phyloP scores from a whole-genome alignment of 176 grass and related monocot genomes.

The Aegilops speltoides region DNA sequence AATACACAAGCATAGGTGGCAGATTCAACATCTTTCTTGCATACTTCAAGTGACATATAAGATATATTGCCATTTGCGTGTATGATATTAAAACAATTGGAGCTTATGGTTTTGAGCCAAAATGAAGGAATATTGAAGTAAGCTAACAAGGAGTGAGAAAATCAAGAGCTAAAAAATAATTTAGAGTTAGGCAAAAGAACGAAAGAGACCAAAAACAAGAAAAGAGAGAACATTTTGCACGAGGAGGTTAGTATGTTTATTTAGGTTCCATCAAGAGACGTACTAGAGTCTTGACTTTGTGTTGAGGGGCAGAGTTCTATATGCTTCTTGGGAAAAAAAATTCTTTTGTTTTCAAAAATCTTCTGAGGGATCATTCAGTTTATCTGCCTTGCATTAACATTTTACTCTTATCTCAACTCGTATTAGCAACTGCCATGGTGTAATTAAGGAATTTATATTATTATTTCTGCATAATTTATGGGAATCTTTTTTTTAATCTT shows the following conservation, averaged over 20 bases:
- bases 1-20: not conserved
- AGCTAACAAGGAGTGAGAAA: not conserved
- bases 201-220: not conserved
- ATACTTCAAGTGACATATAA: not conserved
- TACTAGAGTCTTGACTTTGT: not conserved
- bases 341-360: not conserved
- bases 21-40: conserved; percentile 1
- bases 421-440: not conserved
- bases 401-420: not conserved
- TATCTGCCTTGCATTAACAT: not conserved
- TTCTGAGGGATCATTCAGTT: not conserved
- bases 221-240: not conserved
- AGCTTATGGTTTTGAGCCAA: not conserved
- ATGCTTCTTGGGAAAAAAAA: not conserved
- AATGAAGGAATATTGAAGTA: not conserved
- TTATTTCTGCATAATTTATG: not conserved
- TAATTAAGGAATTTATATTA: not conserved
- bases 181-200: not conserved
- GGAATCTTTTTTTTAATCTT: not conserved
- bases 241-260: not conserved
- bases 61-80: not conserved
- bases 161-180: not conserved
- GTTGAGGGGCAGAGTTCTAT: not conserved
- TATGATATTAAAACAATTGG: not conserved
- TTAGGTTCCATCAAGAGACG: not conserved